These are phyloP conservation scores for Picea engelmannii DNA, from an alignment of 83 land plant species.

Conservation along the genomic window DNA sequence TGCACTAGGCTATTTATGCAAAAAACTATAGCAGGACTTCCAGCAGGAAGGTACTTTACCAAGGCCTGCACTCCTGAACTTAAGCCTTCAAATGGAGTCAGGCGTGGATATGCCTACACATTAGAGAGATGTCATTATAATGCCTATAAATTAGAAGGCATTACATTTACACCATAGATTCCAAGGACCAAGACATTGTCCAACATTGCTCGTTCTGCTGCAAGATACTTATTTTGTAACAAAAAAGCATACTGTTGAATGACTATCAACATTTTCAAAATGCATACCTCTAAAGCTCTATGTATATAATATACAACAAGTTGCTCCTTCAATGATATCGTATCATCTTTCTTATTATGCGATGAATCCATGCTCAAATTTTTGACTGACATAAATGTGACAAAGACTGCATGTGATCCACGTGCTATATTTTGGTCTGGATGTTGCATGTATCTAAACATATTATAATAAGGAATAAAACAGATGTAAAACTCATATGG, in stretches of 20 bases:
- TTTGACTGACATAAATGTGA: conserved; percentile 55
- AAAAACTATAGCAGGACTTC: conserved; percentile 78
- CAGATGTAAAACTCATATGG: too few relatives aligned
- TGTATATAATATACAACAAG: conserved; percentile 77
- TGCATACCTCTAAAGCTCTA: conserved; percentile 73
- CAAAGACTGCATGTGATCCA: conserved; percentile 83
- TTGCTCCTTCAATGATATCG: conserved; percentile 62
- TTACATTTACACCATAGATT: neutral
- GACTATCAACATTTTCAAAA: neutral
- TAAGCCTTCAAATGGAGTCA: conserved; percentile 79
- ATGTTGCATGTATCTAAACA: conserved; percentile 64
- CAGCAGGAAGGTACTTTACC: conserved; percentile 86
- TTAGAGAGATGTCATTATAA: neutral
- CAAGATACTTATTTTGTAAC: neutral
- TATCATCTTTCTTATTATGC: conserved; percentile 24
- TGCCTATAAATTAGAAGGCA: too few relatives aligned
- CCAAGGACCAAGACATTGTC: neutral
- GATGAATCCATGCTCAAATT: conserved; percentile 25
- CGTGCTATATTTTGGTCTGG: conserved; percentile 50
- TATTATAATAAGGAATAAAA: too few relatives aligned
- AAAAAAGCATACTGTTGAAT: neutral
- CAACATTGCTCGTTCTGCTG: neutral
- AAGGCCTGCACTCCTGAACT: conserved; percentile 85
- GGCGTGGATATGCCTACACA: conserved; percentile 74
- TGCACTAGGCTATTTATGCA: conserved; percentile 62